These are phyloP conservation scores for Cytospora chrysosperma DNA, from an alignment of 2,329 filamentous ascomycete genomes.

Conservation along the genomic window DNA sequence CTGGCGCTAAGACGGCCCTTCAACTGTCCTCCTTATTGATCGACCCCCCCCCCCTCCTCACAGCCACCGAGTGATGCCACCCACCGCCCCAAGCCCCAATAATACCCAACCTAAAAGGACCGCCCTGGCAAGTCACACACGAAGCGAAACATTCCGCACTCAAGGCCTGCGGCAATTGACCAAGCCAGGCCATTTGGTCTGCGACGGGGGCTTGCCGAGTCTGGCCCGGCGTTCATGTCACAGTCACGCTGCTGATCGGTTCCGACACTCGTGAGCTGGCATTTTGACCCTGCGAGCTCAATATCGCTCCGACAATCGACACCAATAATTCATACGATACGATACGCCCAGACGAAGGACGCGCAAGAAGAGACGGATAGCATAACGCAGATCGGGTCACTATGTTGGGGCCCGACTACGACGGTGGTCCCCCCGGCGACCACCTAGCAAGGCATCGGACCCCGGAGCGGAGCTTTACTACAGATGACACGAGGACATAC, in stretches of 20 bases:
- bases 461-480: conserved; percentile 26
- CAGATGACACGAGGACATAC: conserved; percentile 26
- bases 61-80: conserved; percentile 23
- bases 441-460: conserved; percentile 33
- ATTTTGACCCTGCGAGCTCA: conserved; percentile 13
- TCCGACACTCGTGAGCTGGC: conserved; percentile 22
- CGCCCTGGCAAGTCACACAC: conserved; percentile 6
- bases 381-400: conserved; percentile 24
- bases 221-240: conserved; percentile 17
- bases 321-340: conserved; percentile 6
- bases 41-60: not conserved
- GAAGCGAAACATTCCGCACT: conserved; percentile 14
- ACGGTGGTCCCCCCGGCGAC: conserved; percentile 41
- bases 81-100: conserved; percentile 18
- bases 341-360: conserved; percentile 6
- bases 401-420: conserved; percentile 48
- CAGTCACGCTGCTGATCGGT: conserved; percentile 21
- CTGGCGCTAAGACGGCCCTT: conserved; percentile 22
- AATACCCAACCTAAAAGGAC: conserved; percentile 15
- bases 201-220: conserved; percentile 20
- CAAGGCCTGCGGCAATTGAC: conserved; percentile 15
- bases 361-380: conserved; percentile 20
- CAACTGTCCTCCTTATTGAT: conserved; percentile 18
- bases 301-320: conserved; percentile 3
- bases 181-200: conserved; percentile 11